phyloP scores from a whole-genome alignment of 2,329 filamentous ascomycete species.

The Fusarium lateritium region DNA sequence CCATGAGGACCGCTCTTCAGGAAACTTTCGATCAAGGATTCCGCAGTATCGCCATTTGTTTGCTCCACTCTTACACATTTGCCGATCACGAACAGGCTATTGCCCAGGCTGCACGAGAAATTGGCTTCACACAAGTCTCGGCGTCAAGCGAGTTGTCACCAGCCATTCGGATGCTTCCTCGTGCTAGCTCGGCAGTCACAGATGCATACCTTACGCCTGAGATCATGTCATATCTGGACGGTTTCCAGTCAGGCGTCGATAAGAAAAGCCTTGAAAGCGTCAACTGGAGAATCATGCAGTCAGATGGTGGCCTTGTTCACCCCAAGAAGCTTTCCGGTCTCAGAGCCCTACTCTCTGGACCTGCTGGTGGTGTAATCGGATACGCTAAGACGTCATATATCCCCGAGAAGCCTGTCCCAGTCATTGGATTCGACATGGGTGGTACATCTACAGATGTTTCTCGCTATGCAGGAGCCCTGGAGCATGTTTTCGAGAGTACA shows the following conservation, averaged over 20 bases:
- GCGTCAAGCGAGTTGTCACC: slow-evolving; percentile 58
- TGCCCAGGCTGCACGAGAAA: slow-evolving; percentile 80
- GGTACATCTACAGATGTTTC: slow-evolving; percentile 94
- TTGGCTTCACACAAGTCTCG: slow-evolving; percentile 83
- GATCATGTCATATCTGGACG: slow-evolving; percentile 68
- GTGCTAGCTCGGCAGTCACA: slow-evolving; percentile 59
- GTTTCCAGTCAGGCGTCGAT: slow-evolving; percentile 83
- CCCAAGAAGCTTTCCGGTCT: slow-evolving; percentile 86
- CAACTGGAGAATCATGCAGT: slow-evolving; percentile 95
- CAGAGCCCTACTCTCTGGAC: slow-evolving; percentile 87
- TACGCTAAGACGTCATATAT: slow-evolving; percentile 94
- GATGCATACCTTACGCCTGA: slow-evolving; percentile 60
- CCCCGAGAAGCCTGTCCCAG: slow-evolving; percentile 81
- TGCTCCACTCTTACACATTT: slow-evolving; percentile 94
- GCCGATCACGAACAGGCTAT: slow-evolving; percentile 86
- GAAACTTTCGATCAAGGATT: slow-evolving; percentile 76
- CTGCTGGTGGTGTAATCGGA: slow-evolving; percentile 92
- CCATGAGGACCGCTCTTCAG: slow-evolving; percentile 71
- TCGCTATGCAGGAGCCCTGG: slow-evolving; percentile 84
- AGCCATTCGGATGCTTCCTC: slow-evolving; percentile 60
- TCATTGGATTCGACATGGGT: slow-evolving; percentile 96
- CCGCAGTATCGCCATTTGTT: slow-evolving; percentile 85
- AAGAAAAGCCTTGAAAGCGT: slow-evolving; percentile 76
- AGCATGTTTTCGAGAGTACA: slow-evolving; percentile 94
- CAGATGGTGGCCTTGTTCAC: slow-evolving; percentile 81